Evolutionary conservation across 108 stramenopile genomes (phyloP), one percentile per base, ranked within the genome.

Genomic region (Skeletonema costatum): DNA sequence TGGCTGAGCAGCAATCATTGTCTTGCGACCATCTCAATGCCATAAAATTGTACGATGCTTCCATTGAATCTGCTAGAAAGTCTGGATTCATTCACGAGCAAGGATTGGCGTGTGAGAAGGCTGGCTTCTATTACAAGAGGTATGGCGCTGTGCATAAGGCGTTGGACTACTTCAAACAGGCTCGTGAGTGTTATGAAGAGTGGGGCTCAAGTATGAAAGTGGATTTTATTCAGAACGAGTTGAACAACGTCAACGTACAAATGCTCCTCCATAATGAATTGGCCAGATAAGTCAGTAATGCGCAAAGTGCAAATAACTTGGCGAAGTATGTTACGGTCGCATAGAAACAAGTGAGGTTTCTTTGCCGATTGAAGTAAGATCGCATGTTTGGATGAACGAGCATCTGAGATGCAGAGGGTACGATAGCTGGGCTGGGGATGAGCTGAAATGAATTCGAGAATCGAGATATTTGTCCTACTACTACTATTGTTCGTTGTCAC

Each of bases 1-100:
- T 44, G 38, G 79, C 73, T 2, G 79, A 80, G 16, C 13, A 44
- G 36, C 32, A 42, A 56, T 80, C 79, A 3, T 13, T 74, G 12
- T 10, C 32, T n/a, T 13, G 10, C 12, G 19, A 74, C n/a, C 6
- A 53, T 1, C n/a, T 39, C 12, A 33, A 74, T 17, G 79, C 79
- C 12, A 48, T 41, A 31, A 11, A 33, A 42, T 7, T 13, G 32
- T 80, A 80, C 38, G 60, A 33, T 30, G 46, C 59, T 3, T 60
- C 79, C 1, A 74, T 80, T 25, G 8, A 17, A 36, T 50, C 72
- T 16, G 66, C 72, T 29, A 21, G 16, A 25, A 53, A 25, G 8
- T 53, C 51, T 25, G 51, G 51, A 8, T 53, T 53, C 5, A 53
- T 53, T 25, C 51, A 53, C 16, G 51, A 53, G 51, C 51, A 53